A percentile compares a stretch with the other conserved stretches of the same genome.
Conservation (phyloP, 768 basidiomycete genomes). For the Saitozyma sp. region DNA sequence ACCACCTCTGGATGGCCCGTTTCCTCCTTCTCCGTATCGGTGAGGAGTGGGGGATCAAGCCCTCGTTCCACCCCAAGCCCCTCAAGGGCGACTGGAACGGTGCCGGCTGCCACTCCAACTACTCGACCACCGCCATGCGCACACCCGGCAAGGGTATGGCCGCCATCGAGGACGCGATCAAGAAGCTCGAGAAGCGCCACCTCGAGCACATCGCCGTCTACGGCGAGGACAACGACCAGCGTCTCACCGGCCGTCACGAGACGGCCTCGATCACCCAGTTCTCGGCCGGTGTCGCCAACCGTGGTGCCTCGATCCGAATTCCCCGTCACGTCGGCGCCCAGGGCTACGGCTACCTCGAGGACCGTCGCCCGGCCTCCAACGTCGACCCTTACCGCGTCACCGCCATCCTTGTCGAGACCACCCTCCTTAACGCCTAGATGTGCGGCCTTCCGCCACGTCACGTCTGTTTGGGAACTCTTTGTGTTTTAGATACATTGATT, state of each 20-base stretch:
- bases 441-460: neutral
- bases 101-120: conserved; percentile 97
- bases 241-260: conserved; percentile 95
- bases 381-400: conserved; percentile 98
- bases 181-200: conserved; percentile 87
- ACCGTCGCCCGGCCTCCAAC: conserved; percentile 96
- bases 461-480: neutral
- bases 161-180: conserved; percentile 85
- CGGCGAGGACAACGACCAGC: conserved; percentile 94
- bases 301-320: conserved; percentile 71
- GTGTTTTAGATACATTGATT: neutral
- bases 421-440: conserved; percentile 52
- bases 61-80: conserved; percentile 99
- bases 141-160: conserved; percentile 85
- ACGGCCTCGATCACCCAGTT: conserved; percentile 90
- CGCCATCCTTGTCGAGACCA: conserved; percentile 66
- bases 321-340: conserved; percentile 89
- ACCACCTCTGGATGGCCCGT: conserved; percentile 99
- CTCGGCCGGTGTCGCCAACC: conserved; percentile 93
- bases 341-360: conserved; percentile 94
- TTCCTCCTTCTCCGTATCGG: conserved; percentile 93
- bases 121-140: conserved; percentile 90
- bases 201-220: conserved; percentile 95
- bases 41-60: conserved; percentile 93
- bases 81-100: conserved; percentile 98